phyloP scores from a whole-genome alignment of 78 protist genomes.

The Protostelium mycophagum region DNA sequence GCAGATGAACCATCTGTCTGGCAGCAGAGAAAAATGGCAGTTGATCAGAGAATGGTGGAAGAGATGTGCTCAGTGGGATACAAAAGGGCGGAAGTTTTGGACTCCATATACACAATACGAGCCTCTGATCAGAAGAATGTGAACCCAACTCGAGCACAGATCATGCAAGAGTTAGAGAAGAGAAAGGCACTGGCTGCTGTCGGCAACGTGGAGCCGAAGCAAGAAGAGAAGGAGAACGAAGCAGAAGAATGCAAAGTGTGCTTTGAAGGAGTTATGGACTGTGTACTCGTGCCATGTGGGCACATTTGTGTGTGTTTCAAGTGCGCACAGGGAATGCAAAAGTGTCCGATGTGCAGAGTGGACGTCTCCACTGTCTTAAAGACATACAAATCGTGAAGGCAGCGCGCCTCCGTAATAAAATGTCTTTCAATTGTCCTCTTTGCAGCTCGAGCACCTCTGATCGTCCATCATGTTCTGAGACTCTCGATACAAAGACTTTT shows the following conservation, averaged over 20 bases:
- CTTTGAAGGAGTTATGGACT: background rate
- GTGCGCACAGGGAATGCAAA: background rate
- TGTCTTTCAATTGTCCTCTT: no score
- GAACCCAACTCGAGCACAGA: background rate
- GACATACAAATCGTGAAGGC: background rate
- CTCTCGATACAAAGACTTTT: no score
- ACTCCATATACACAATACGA: background rate
- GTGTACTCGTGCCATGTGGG: background rate
- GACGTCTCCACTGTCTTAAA: background rate
- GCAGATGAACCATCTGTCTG: background rate
- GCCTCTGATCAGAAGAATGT: background rate
- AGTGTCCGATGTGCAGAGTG: constrained; percentile 3
- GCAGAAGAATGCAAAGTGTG: background rate
- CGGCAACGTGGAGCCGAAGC: background rate
- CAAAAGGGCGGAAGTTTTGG: background rate
- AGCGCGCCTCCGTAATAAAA: no score
- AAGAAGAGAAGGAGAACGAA: background rate
- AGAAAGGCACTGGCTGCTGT: no score
- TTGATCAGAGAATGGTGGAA: background rate
- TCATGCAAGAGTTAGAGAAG: background rate
- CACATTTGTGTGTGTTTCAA: background rate
- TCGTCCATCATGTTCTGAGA: no score
- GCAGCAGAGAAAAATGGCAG: background rate
- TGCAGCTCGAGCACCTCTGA: no score
- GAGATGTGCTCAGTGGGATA: background rate